Base-by-base conservation (phyloP, 805 yeast species). In the Zygoascus flipseniorum region DNA sequence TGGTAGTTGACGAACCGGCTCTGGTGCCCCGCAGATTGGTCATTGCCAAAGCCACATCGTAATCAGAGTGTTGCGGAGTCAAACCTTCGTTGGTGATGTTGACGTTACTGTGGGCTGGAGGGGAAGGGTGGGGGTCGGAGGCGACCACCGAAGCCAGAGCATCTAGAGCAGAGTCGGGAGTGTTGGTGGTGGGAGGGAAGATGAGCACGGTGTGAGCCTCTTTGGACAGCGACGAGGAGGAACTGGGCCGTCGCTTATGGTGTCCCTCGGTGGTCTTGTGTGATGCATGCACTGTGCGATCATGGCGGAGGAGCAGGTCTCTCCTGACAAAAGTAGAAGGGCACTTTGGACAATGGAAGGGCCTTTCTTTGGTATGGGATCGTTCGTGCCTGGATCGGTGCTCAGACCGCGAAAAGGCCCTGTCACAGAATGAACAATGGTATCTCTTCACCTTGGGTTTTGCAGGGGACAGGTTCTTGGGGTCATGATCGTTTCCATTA, bases 321-420 rank as follows among this genome's bases (percentile, higher is more conserved):
- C 93, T 71, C 55, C 95, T 71, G 1, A 86, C 95, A 71, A 86
- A 86, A 2, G 85, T 79, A 48, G 84, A 78, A 9, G 81, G 75
- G 64, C 95, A 86, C 50, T 80, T 75, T 37, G 77, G 72, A 62
- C 95, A 86, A 54, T 80, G 81, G 69, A 84, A 86, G 0, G 95
- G 95, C 57, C 88, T 81, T 62, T 83, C 88, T 61, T 85, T 85
- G 13, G 89, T 85, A 64, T 86, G 93, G 1, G 89, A 82, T 28
- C 90, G 70, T 66, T 86, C 92, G 62, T 86, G 93, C 48, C 93
- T 76, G 43, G 83, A 79, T 60, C 84, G 78, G 66, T 86, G 93
- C 65, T 86, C 93, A 10, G 86, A 79, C 50, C 93, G 71, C n/a
- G 89, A 80, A 63, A 86, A 86, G 6, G 88, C 84, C 57, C 90